Base-by-base conservation (phyloP, 805 yeast genomes). In the Suhomyces sp. region DNA sequence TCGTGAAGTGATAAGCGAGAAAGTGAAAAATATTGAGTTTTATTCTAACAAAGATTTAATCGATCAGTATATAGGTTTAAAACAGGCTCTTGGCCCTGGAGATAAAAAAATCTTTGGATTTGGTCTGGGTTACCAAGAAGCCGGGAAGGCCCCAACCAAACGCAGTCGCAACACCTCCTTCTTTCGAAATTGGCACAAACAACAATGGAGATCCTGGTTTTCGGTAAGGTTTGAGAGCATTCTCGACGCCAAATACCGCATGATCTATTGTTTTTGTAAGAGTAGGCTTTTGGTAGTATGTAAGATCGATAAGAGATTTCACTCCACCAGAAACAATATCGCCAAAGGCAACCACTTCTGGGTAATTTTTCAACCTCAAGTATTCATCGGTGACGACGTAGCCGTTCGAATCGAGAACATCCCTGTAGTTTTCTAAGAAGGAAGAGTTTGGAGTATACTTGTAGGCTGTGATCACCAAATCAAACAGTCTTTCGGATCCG, bases 141-240 rank as follows among this genome's bases (percentile, higher is more conserved):
- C 49, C 65, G 1, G 76, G 75, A 15, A 61, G 49, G 2, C 52
- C 24, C 52, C 58, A 61, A 9, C 76, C 76, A 52, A 57, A 69
- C 0, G 60, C 21, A 13, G 60, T 39, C 13, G 74, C 76, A 35
- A 71, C 71, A 33, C 77, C 77, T n/a, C 71, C 72, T 2, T 60
- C 53, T 41, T 59, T 65, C 5, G 74, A 67, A 29, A 73, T 61
- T 8, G 77, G 77, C 8, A 71, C 61, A 7, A 55, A 5, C 4
- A 68, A 13, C 6, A 57, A 50, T 8, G 64, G 62, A 5, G 56
- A 49, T 1, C 46, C 15, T 4, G 41, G 52, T n/a, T 25, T 41
- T 8, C 25, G 27, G 43, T 59, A 64, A n/a, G 57, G 25, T 27
- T 56, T 55, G 7, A 61, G 47, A 3, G 39, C 47, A 10, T 49